phyloP scores from a whole-genome alignment of 495 filamentous ascomycete species.

The Sordaria brevicollis region DNA sequence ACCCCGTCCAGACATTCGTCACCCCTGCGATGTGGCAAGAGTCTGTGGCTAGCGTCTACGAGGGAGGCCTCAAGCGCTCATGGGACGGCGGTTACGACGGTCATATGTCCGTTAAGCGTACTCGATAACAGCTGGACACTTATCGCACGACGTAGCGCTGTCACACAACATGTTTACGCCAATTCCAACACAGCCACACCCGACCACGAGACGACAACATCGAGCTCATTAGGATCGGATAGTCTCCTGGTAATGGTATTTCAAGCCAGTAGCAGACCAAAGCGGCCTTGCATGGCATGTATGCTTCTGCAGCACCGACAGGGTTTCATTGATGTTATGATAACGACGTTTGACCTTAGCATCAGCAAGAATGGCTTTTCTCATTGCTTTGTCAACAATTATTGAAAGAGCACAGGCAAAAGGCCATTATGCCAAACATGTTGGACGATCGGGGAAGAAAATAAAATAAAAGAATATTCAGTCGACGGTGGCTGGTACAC shows the following conservation, averaged over 20 bases:
- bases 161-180: background rate
- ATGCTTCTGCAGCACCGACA: background rate
- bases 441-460: background rate
- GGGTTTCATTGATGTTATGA: background rate
- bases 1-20: conserved; percentile 55
- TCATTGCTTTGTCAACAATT: background rate
- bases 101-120: conserved; percentile 17
- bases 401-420: background rate
- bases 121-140: background rate
- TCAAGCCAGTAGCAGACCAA: background rate
- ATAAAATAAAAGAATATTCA: background rate
- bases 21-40: conserved; percentile 96
- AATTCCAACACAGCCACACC: background rate
- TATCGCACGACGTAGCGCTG: background rate
- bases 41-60: conserved; percentile 81
- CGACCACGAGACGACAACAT: background rate
- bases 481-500: background rate
- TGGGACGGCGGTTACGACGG: conserved; percentile 47
- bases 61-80: conserved; percentile 63
- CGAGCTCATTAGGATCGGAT: background rate
- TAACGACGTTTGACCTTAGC: background rate
- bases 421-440: background rate
- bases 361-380: background rate
- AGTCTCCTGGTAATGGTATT: background rate
- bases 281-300: background rate